phyloP scores from a whole-genome alignment of 345 rosid species.

The Raphanus raphanistrum region DNA sequence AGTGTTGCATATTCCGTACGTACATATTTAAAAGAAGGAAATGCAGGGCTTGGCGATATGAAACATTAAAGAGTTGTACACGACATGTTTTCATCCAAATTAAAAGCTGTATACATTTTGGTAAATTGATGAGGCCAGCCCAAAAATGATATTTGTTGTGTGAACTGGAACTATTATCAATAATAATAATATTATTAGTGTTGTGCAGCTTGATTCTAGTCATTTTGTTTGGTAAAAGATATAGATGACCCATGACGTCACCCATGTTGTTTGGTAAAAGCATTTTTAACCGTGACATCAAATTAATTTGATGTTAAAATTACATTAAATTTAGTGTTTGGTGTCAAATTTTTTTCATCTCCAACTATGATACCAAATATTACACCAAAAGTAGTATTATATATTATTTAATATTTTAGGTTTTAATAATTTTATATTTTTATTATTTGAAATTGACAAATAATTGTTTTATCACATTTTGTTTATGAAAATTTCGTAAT shows the following conservation, averaged over 20 bases:
- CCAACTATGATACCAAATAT: too few relatives aligned
- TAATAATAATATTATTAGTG: not conserved
- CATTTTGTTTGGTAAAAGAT: constrained; percentile 11
- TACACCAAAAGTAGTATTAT: too few relatives aligned
- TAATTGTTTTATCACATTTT: too few relatives aligned
- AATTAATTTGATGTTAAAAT: too few relatives aligned
- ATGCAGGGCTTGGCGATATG: not conserved
- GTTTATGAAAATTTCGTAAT: too few relatives aligned
- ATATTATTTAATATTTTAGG: too few relatives aligned
- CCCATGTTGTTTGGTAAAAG: not conserved
- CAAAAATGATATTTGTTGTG: not conserved
- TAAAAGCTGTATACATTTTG: not conserved
- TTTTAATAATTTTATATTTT: too few relatives aligned
- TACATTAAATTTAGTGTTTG: too few relatives aligned
- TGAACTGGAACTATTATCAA: not conserved
- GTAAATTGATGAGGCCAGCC: not conserved
- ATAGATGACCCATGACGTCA: not conserved
- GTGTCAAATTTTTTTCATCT: too few relatives aligned
- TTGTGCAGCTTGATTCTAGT: constrained; percentile 3
- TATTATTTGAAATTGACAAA: too few relatives aligned
- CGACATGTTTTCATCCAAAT: constrained; percentile 20
- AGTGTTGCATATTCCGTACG: constrained; percentile 23
- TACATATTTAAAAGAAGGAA: constrained; percentile 9
- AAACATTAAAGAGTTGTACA: constrained; percentile 26
- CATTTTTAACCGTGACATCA: too few relatives aligned